phyloP scores from a whole-genome alignment of 148 eudicot species.

The Oxyria digyna region DNA sequence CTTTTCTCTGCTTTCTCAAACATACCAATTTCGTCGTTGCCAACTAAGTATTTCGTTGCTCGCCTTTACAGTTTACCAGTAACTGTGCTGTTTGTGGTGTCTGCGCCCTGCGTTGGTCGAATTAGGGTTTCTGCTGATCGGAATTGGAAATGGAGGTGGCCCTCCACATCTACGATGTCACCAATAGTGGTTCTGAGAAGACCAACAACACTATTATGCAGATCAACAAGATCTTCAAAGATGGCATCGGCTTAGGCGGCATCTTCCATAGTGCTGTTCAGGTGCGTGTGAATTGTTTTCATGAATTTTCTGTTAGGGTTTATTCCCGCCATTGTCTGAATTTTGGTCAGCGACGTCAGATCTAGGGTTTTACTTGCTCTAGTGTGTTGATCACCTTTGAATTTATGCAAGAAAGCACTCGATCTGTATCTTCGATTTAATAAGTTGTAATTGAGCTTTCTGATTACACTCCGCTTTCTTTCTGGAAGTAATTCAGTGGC shows the following conservation, averaged over 20 bases:
- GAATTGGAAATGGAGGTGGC: constrained; percentile 48
- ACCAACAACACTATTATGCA: constrained; percentile 75
- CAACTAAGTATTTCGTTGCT: background rate
- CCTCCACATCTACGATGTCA: constrained; percentile 73
- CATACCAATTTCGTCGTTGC: background rate
- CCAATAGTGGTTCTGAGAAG: constrained; percentile 73
- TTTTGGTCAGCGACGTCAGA: constrained; percentile 17
- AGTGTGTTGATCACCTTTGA: background rate
- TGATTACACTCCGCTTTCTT: background rate
- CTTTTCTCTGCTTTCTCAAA: constrained; percentile 7
- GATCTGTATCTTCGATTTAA: background rate
- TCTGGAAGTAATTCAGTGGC: background rate
- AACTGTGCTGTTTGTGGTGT: constrained; percentile 5
- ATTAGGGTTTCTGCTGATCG: constrained; percentile 6
- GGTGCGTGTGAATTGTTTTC: constrained; percentile 23
- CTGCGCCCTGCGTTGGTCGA: no score
- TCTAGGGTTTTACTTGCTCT: constrained; percentile 26
- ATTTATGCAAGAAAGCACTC: background rate
- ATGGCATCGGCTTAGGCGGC: constrained; percentile 83
- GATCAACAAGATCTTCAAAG: constrained; percentile 87
- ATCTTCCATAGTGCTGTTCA: constrained; percentile 87
- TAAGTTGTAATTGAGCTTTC: background rate
- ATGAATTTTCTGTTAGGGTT: background rate
- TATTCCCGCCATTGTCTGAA: background rate
- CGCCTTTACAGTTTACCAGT: background rate